Percentiles rank a stretch among this genome's conserved stretches.
Conservation (phyloP, 2,329 filamentous ascomycete species). For the Immersiporthe knoxdaviesiana region DNA sequence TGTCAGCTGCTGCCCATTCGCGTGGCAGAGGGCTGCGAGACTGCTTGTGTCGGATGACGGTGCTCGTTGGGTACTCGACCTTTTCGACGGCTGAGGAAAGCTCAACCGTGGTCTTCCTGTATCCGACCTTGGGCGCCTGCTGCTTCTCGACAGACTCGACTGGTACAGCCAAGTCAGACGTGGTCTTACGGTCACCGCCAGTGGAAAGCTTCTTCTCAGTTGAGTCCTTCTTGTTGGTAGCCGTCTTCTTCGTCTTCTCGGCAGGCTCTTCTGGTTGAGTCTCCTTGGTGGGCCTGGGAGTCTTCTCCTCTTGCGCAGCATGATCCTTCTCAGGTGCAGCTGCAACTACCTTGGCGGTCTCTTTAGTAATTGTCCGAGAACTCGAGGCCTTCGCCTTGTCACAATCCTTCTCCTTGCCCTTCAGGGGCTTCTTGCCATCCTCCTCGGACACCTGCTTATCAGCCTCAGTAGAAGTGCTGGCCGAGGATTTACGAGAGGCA, state of each 20-base stretch:
- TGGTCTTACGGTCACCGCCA: conserved; percentile 9
- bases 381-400: neutral
- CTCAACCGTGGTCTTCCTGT: conserved; percentile 19
- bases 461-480: conserved; percentile 12
- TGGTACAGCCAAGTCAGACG: conserved; percentile 7
- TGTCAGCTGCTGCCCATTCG: conserved; percentile 10
- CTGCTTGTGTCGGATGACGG: conserved; percentile 25
- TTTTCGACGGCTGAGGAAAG: conserved; percentile 15
- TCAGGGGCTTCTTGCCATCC: neutral
- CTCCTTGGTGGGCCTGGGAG: neutral
- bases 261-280: neutral
- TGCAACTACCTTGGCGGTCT: neutral
- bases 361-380: neutral
- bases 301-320: neutral
- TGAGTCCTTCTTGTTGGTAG: neutral
- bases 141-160: conserved; percentile 8
- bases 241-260: neutral
- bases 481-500: neutral
- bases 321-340: neutral
- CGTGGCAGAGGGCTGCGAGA: conserved; percentile 9
- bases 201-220: neutral
- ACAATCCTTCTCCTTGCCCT: neutral
- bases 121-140: neutral
- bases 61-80: conserved; percentile 7
- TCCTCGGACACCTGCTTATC: neutral